A percentile compares a stretch with the other conserved stretches of the same genome.
These are phyloP conservation scores for Hyparrhenia diplandra DNA, from an alignment of 176 grass and related monocot genomes.

Conservation along the genomic window DNA sequence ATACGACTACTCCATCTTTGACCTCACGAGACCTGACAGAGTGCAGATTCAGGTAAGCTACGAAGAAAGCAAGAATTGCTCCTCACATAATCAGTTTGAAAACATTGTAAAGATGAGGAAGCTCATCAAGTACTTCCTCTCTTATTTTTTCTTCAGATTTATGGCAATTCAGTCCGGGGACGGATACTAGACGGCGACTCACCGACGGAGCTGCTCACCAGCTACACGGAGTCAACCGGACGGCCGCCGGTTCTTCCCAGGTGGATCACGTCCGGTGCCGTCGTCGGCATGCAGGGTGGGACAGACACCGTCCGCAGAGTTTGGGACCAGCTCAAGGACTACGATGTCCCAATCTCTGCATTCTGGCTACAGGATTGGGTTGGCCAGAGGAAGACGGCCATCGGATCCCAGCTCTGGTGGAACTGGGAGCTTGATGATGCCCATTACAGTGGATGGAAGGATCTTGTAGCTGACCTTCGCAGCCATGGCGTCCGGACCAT, in stretches of 20 bases:
- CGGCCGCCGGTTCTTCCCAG: constrained; percentile 74
- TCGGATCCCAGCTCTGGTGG: constrained; percentile 95
- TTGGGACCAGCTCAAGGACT: constrained; percentile 64
- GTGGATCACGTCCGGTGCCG: constrained; percentile 81
- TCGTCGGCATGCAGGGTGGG: constrained; percentile 91
- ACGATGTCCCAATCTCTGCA: constrained; percentile 72
- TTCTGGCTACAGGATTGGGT: constrained; percentile 99
- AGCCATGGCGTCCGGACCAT: constrained; percentile 49
- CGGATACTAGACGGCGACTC: constrained; percentile 65
- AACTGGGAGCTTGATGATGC: constrained; percentile 80
- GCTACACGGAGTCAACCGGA: constrained; percentile 67
- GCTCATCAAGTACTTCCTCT: background rate
- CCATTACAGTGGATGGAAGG: constrained; percentile 71
- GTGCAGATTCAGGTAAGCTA: constrained; percentile 84
- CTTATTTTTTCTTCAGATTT: constrained; percentile 32
- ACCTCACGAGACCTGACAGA: constrained; percentile 77
- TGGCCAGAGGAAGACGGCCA: constrained; percentile 83
- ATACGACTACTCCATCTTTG: constrained; percentile 86
- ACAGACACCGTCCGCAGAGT: constrained; percentile 58
- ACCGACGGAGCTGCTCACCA: constrained; percentile 59
- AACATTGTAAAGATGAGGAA: too few species aligned
- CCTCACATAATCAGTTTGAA: too few species aligned
- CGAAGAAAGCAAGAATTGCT: background rate
- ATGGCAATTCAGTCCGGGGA: constrained; percentile 54
- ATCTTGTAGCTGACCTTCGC: constrained; percentile 53